phyloP scores from a whole-genome alignment of 2,329 filamentous ascomycete species.

The Aspergillus cejpii region DNA sequence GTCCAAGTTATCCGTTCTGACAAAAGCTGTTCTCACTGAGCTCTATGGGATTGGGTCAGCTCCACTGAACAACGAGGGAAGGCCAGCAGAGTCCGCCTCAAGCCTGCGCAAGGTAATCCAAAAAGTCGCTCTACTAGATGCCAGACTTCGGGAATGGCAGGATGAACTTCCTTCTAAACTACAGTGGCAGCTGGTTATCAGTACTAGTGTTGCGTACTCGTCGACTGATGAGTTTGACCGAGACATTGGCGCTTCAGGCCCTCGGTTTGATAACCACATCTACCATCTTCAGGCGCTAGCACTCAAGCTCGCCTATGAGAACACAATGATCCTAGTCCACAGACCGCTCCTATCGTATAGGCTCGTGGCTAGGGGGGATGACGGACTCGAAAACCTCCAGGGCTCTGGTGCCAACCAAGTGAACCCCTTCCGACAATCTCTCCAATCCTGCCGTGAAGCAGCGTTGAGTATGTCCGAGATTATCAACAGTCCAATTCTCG shows the following conservation, averaged over 20 bases:
- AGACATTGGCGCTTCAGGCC: constrained; percentile 20
- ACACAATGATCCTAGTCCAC: constrained; percentile 29
- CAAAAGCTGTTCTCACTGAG: constrained; percentile 13
- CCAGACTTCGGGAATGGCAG: constrained; percentile 13
- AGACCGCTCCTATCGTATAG: constrained; percentile 22
- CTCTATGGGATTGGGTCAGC: constrained; percentile 15
- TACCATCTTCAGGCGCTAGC: constrained; percentile 31
- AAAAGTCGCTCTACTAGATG: constrained; percentile 6
- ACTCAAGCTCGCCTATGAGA: constrained; percentile 31
- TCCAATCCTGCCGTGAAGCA: constrained; percentile 17
- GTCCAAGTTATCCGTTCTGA: constrained; percentile 19
- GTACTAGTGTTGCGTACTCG: constrained; percentile 3
- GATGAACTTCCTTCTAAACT: constrained; percentile 12
- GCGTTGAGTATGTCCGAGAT: constrained; percentile 16
- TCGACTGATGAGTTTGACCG: constrained; percentile 17
- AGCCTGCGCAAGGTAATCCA: constrained; percentile 4
- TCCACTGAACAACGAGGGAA: neutral
- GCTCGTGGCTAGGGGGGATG: neutral
- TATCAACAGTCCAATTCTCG: constrained; percentile 6
- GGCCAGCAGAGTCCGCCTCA: neutral
- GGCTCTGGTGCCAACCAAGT: neutral
- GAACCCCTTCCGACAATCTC: constrained; percentile 5
- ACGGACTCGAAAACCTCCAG: neutral
- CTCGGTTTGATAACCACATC: constrained; percentile 21
- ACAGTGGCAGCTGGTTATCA: neutral